These are phyloP conservation scores for Akanthomyces uredinophilus DNA, from an alignment of 2,329 filamentous ascomycete species.

Conservation along the genomic window DNA sequence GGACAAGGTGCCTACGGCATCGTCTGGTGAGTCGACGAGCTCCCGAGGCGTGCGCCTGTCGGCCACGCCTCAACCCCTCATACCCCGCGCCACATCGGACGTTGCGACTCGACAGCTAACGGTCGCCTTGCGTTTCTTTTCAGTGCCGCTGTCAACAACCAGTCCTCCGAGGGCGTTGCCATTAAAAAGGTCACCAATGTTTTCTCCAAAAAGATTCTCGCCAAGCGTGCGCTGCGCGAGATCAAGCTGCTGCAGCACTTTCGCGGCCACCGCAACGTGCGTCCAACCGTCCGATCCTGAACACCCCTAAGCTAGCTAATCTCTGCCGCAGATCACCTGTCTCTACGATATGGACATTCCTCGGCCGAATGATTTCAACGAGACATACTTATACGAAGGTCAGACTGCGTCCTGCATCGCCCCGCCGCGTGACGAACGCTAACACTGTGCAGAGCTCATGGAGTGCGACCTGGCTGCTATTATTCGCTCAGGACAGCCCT, in stretches of 20 bases:
- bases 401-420: constrained; percentile 24
- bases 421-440: background rate
- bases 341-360: constrained; percentile 99
- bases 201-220: constrained; percentile 99
- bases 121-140: constrained; percentile 15
- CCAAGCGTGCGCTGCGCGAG: constrained; percentile 94
- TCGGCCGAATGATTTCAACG: constrained; percentile 94
- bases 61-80: background rate
- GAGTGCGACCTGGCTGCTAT: constrained; percentile 98
- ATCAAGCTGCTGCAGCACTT: constrained; percentile 99
- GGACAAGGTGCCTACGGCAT: constrained; percentile 98
- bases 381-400: constrained; percentile 99
- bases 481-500: constrained; percentile 90
- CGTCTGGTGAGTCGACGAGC: constrained; percentile 66
- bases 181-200: constrained; percentile 99
- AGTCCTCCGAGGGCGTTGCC: constrained; percentile 88
- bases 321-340: constrained; percentile 76
- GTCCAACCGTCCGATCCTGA: constrained; percentile 22
- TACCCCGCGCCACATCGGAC: constrained; percentile 16
- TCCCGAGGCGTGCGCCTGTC: background rate
- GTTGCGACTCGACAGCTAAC: background rate
- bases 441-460: constrained; percentile 72
- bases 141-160: constrained; percentile 87
- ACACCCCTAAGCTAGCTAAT: constrained; percentile 31
- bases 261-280: constrained; percentile 78